Evolutionary conservation across 495 filamentous ascomycete genomes (phyloP).

Genomic region (Schizothecium vesticola): DNA sequence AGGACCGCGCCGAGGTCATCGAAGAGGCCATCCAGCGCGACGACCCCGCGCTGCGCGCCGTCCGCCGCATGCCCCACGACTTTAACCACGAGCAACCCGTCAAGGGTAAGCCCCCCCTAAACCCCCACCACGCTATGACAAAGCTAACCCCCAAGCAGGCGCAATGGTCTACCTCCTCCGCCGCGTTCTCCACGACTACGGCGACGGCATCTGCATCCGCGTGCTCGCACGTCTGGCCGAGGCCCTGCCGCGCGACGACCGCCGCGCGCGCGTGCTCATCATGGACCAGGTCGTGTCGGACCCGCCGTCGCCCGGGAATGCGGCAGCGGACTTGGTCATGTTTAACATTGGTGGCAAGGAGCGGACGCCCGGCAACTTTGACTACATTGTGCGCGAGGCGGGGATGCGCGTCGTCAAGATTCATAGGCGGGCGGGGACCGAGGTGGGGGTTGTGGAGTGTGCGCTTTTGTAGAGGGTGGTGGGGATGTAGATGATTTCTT

Average conservation of each 20-base stretch:
- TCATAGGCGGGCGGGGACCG: conserved; percentile 1
- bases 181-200: conserved; percentile 44
- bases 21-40: conserved; percentile 16
- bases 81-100: conserved; percentile 37
- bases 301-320: conserved; percentile 5
- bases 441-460: conserved; percentile 12
- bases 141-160: conserved; percentile 16
- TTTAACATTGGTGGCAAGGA: conserved; percentile 14
- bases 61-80: conserved; percentile 24
- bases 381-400: conserved; percentile 6
- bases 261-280: conserved; percentile 8
- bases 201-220: conserved; percentile 23
- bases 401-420: conserved; percentile 10
- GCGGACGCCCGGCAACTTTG: conserved; percentile 5
- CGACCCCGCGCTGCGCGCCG: conserved; percentile 15
- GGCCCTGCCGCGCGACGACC: conserved; percentile 27
- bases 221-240: conserved; percentile 32
- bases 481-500: no score
- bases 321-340: conserved; percentile 10
- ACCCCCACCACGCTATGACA: background rate
- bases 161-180: conserved; percentile 44
- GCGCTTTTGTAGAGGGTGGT: background rate
- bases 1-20: conserved; percentile 36
- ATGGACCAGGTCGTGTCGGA: conserved; percentile 9
- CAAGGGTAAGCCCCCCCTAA: conserved; percentile 17